Evolutionary conservation across 169 alveolate species (phyloP).

Genomic region (Theileria parva): DNA sequence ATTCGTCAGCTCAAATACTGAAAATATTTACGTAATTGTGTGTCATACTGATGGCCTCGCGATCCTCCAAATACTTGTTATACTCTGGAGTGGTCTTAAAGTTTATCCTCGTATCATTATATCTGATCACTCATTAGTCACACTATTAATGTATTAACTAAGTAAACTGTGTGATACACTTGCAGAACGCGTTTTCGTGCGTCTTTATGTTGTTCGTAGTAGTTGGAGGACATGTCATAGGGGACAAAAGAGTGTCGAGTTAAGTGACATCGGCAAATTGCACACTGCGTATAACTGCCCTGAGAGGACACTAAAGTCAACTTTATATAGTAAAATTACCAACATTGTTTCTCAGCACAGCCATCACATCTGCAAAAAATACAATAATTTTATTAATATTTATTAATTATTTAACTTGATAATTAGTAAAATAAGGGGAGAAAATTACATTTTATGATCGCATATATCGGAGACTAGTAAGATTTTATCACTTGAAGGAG

Average conservation of each 20-base stretch:
- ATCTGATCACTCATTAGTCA: constrained; percentile 41
- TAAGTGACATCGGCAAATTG: constrained; percentile 65
- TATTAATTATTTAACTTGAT: neutral
- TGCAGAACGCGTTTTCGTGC: constrained; percentile 61
- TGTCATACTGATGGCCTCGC: constrained; percentile 59
- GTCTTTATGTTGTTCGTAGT: constrained; percentile 43
- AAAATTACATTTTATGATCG: constrained; percentile 59
- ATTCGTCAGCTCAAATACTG: constrained; percentile 56
- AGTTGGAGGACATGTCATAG: constrained; percentile 40
- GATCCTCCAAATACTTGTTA: constrained; percentile 69
- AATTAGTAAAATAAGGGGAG: neutral
- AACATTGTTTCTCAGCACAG: constrained; percentile 65
- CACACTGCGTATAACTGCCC: constrained; percentile 64
- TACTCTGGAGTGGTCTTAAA: constrained; percentile 76
- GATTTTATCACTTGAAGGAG: constrained; percentile 62
- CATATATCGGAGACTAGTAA: constrained; percentile 60
- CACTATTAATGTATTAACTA: neutral
- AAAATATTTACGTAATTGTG: neutral
- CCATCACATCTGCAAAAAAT: constrained; percentile 38
- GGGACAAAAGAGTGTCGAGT: constrained; percentile 52
- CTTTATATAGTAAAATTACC: neutral
- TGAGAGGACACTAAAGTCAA: constrained; percentile 41
- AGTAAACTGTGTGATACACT: constrained; percentile 23
- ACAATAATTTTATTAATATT: neutral
- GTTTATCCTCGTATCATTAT: constrained; percentile 72